Base-by-base conservation (phyloP, 495 filamentous ascomycete genomes). In the Penicillium angulare region DNA sequence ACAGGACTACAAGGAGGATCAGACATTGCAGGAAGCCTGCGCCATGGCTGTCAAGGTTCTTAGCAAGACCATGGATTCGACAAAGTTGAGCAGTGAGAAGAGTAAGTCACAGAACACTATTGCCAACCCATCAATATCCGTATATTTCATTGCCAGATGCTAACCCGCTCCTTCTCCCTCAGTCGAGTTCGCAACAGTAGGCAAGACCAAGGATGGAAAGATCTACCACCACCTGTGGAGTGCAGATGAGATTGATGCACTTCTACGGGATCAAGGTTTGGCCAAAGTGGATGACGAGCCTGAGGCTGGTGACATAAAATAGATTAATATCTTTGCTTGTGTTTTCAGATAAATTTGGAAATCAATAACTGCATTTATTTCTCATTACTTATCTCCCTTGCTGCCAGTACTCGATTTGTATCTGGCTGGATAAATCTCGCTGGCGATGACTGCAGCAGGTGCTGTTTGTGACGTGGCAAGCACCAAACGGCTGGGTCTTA, bases 1-100 rank as follows among this genome's bases (percentile, higher is more conserved):
- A 82, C 93, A 99, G 69, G 93, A 99, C 70, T 99, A 97, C 75
- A 96, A 97, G 80, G 93, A 97, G 73, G 90, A 97, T 56, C 95
- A 89, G 64, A 84, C 88, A 55, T 72, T 99, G 66, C 90, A 96
- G 79, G 92, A 97, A 78, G 93, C 93, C 6, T 97, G 93, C 74
- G 92, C 84, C 33, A 86, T 97, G 82, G 93, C 93, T 17, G 92
- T 99, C 59, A 99, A 99, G 83, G 93, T 97, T 47, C 74, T 99
- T 55, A 97, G 92, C 81, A 99, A 99, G 84, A 99, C 93, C 3
- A 99, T 99, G 95, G 93, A 99, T 71, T 92, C 90, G 34, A 97
- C 93, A 5, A 97, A 96, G 79, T 72, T 99, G 62, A 95, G 89
- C 79, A 96, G 91, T 63, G 92, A 97, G 78, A 99, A 99, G 81